Percentiles rank a stretch among this genome's conserved stretches.
These are phyloP conservation scores for Apiospora kogelbergensis DNA, from an alignment of 2,329 filamentous ascomycete species.

Conservation along the genomic window DNA sequence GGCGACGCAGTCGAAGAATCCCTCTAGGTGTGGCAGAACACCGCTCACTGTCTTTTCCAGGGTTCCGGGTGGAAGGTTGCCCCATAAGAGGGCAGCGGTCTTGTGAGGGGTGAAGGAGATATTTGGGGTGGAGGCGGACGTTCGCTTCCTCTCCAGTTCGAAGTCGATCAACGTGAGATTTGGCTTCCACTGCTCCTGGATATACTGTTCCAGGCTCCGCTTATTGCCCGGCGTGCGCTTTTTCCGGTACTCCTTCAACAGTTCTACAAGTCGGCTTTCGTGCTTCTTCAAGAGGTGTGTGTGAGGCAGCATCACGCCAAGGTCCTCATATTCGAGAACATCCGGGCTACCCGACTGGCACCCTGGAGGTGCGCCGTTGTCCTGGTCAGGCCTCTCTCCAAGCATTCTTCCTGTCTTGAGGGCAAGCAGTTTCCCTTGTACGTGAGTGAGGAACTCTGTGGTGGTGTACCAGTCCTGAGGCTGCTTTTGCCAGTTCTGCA, in stretches of 20 bases:
- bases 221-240: neutral
- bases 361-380: neutral
- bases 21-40: neutral
- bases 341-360: neutral
- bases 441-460: neutral
- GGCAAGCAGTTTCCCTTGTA: neutral
- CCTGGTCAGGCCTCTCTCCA: neutral
- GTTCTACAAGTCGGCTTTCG: slow-evolving; percentile 11
- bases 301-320: neutral
- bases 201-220: slow-evolving; percentile 12
- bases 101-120: neutral
- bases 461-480: neutral
- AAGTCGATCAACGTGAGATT: slow-evolving; percentile 21
- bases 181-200: slow-evolving; percentile 19
- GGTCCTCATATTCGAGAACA: neutral
- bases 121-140: too few species aligned
- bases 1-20: neutral
- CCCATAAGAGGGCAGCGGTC: neutral
- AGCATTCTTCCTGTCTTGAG: neutral
- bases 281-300: neutral
- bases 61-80: neutral
- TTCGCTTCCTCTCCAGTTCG: slow-evolving; percentile 14
- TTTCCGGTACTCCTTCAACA: slow-evolving; percentile 15
- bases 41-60: neutral
- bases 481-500: neutral